Percentiles rank a stretch among this genome's conserved stretches.
These are phyloP conservation scores for Penicillium parvum DNA, from an alignment of 495 filamentous ascomycete species.

Conservation along the genomic window DNA sequence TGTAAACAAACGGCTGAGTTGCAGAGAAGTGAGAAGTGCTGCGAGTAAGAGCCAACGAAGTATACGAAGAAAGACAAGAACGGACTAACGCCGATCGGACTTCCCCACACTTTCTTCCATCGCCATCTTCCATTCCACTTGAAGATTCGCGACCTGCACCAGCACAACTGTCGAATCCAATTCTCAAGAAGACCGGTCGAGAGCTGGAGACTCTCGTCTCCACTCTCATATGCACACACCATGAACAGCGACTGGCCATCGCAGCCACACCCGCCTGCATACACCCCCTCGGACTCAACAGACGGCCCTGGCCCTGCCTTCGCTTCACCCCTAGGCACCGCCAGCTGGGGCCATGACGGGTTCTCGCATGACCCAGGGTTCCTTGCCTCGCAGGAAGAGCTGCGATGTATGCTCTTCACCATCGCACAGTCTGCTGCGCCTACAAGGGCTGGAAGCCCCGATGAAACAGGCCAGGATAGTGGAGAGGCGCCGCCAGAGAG, in stretches of 20 bases:
- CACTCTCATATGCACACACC: not conserved
- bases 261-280: conserved; percentile 7
- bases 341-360: conserved; percentile 32
- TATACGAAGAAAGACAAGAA: not conserved
- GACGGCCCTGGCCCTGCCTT: conserved; percentile 16
- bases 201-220: conserved; percentile 2
- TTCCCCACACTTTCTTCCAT: conserved; percentile 11
- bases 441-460: conserved; percentile 23
- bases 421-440: conserved; percentile 33
- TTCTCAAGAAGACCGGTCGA: conserved; percentile 1
- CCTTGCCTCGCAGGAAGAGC: conserved; percentile 36
- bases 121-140: not conserved
- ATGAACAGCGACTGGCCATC: conserved; percentile 6
- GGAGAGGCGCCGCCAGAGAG: not conserved
- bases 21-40: too few species aligned
- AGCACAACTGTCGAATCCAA: conserved; percentile 3
- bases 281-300: conserved; percentile 19
- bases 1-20: not conserved
- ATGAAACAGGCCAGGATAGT: conserved; percentile 1
- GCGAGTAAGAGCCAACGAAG: too few species aligned
- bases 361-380: conserved; percentile 36
- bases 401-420: conserved; percentile 34
- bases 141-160: not conserved
- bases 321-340: conserved; percentile 17
- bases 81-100: conserved; percentile 1